Evolutionary conservation across 108 stramenopile species (phyloP), one percentile per base, ranked within the genome.

Genomic region (Fragilariopsis cylindrus): DNA sequence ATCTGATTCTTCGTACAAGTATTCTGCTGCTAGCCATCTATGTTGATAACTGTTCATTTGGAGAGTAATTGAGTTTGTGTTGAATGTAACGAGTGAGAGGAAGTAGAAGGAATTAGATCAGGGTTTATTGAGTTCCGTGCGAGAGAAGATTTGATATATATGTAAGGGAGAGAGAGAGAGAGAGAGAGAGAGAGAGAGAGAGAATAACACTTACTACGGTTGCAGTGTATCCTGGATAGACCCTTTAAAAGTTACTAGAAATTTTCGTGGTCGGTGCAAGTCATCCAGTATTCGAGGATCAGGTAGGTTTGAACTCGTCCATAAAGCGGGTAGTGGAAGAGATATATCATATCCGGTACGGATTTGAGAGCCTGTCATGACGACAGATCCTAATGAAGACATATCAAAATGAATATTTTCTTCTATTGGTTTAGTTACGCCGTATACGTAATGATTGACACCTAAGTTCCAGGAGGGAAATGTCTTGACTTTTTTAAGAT

Each of bases 11-110:
- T 69, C 42, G 56, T 71, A 8, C 56, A 46, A 43, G 48, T 67
- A 67, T 58, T 78, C 77, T 3, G 72, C 77, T 46, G 77, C 77
- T 48, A 78, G 66, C 77, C 77, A 78, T 7, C 77, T 40, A 48
- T 78, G 72, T 47, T 78, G 77, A 42, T 78, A 78, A 47, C 30
- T 30, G 30, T 30, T 30, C 30, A 30, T 30, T 30, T 30, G 2
- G 30, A 30, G 30, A 30, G 30, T 30, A 30, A 30, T 30, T 30
- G 30, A 30, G 30, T 30, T 30, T 30, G 30, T 30, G 30, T 30
- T 30, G 30, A 30, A 30, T 30, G 30, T 30, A 30, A 30, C 30
- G 30, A 30, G 30, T 2, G 30, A 0, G 30, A 30, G 30, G 30
- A 30, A 30, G 30, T 30, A 30, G 30, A 30, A 30, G 30, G 30